Conservation (phyloP, 192 early-diverging fungal species). For the Lobosporangium transversale region DNA sequence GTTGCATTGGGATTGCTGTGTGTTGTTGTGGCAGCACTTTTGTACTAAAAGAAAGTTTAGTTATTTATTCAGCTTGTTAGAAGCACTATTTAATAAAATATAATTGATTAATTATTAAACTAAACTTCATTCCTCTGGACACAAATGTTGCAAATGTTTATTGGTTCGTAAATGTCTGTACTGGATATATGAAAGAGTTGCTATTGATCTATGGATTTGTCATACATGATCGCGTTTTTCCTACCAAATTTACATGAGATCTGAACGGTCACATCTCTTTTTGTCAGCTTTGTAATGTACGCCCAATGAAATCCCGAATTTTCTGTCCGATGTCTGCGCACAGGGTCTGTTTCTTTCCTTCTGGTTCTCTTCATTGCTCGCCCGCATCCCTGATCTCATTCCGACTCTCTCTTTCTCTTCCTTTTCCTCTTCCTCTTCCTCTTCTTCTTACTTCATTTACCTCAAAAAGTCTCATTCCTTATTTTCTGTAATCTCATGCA, state of each 20-base stretch:
- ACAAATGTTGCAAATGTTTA: not conserved
- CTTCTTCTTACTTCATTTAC: not conserved
- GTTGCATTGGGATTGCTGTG: not conserved
- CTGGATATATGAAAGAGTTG: not conserved
- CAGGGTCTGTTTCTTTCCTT: not conserved
- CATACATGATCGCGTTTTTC: not conserved
- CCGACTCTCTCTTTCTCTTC: not conserved
- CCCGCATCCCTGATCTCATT: not conserved
- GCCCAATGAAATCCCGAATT: not conserved
- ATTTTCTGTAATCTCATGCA: slow-evolving; percentile 15
- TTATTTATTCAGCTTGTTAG: too few relatives aligned
- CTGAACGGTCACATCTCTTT: not conserved
- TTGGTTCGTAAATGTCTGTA: too few relatives aligned
- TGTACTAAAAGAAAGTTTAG: too few relatives aligned
- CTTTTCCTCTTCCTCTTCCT: not conserved
- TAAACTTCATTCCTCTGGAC: not conserved
- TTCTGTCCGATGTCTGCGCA: not conserved
- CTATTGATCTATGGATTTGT: not conserved
- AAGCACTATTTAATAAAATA: too few relatives aligned
- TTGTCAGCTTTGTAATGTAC: too few relatives aligned
- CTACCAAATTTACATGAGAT: not conserved
- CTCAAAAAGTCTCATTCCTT: not conserved
- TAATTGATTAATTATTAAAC: not conserved
- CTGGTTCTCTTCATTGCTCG: not conserved
- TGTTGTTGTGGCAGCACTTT: not conserved